A percentile compares a stretch with the other conserved stretches of the same genome.
Conservation (phyloP, 768 basidiomycete species). For the Hygrophoropsis aurantiaca region DNA sequence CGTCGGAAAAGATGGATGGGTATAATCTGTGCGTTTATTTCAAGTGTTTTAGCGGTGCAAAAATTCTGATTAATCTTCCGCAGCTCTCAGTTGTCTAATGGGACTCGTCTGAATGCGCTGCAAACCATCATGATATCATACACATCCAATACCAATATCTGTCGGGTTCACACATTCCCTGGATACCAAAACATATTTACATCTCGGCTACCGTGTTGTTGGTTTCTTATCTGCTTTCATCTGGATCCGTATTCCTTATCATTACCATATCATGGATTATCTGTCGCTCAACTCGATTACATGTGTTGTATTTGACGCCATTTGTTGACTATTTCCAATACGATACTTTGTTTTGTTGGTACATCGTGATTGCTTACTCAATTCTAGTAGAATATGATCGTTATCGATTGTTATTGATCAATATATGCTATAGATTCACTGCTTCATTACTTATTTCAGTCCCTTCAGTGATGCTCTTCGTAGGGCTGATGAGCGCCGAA, state of each 20-base stretch:
- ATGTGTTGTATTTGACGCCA: constrained; percentile 6
- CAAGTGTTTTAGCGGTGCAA: constrained; percentile 47
- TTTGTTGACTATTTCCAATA: too few relatives aligned
- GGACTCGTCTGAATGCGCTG: neutral
- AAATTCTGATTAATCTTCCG: constrained; percentile 34
- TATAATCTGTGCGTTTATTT: constrained; percentile 51
- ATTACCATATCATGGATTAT: neutral
- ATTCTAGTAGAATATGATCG: too few relatives aligned
- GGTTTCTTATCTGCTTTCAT: neutral
- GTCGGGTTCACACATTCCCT: neutral
- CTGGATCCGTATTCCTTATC: constrained; percentile 4
- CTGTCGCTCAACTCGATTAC: constrained; percentile 2
- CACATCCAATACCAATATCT: constrained; percentile 2
- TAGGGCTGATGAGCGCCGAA: too few relatives aligned
- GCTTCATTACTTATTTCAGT: too few relatives aligned
- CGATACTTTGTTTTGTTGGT: too few relatives aligned
- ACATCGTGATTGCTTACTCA: too few relatives aligned
- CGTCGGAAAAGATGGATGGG: constrained; percentile 76
- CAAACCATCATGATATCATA: constrained; percentile 2
- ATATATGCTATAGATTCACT: too few relatives aligned
- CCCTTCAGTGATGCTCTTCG: too few relatives aligned
- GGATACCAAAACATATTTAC: neutral
- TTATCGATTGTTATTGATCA: too few relatives aligned
- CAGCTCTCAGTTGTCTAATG: constrained; percentile 3
- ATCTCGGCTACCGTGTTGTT: constrained; percentile 1